Base-by-base conservation (phyloP, 73 alveolate genomes). In the Paramecium tetraurelia region DNA sequence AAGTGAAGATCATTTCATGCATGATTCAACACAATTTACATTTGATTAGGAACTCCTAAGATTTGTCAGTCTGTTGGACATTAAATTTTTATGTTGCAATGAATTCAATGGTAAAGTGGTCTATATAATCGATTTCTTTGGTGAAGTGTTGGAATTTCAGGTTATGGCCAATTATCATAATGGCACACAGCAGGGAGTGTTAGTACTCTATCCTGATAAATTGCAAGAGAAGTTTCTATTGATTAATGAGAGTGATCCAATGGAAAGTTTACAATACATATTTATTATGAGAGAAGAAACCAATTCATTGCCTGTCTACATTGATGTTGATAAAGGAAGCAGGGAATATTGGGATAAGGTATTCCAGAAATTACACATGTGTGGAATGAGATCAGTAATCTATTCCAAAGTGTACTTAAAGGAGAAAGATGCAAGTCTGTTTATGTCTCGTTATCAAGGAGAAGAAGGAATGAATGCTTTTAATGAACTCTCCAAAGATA, bases 271-370 rank as follows among this genome's bases (percentile, higher is more conserved):
- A 10, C 12, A 20, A 21, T 69, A 18, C 20, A 22, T 69, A 40
- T 38, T 38, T 12, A 43, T 88, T 5, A 8, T 63, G 31, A 89
- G 94, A 22, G 94, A 89, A 44, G 94, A 89, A 71, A 18, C 57
- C 10, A 83, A 70, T 29, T 59, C 44, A 36, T 89, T 63, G 18
- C 94, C 94, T 5, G 76, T 31, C 11, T 44, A 89, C 72, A 71
- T 89, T 29, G 80, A 70, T 59, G 44, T 71, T 18, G 94, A 89
- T 12, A 89, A 89, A 57, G 43, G 24, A 5, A 46, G 63, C 8
- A 80, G 90, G 27, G 90, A 80, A 22, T 80, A 80, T 80, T 80
- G 90, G 90, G 90, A 80, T 46, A 80, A 80, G 46, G 90, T 80
- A 0, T 80, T 80, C 40, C 7, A 43, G 8, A 80, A 48, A 80